phyloP scores from a whole-genome alignment of 2,329 filamentous ascomycete species.

The Trichoderma sp. region DNA sequence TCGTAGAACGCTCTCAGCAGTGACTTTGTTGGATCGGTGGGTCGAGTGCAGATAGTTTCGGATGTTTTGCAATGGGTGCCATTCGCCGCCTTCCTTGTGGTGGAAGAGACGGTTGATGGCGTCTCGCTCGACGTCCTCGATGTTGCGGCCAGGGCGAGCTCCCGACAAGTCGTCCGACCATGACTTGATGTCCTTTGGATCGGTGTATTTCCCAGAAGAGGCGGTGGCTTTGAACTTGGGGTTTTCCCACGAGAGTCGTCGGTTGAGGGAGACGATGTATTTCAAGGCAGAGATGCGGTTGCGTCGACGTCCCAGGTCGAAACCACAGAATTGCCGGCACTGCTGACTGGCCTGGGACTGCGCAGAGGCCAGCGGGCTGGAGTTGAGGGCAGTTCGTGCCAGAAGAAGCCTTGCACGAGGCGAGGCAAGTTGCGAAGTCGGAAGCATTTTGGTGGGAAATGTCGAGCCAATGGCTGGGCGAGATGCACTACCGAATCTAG shows the following conservation, averaged over 20 bases:
- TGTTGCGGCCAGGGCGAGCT: slow-evolving; percentile 40
- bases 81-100: slow-evolving; percentile 29
- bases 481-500: slow-evolving; percentile 18
- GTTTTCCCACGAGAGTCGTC: slow-evolving; percentile 47
- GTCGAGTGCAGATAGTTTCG: slow-evolving; percentile 33
- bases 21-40: slow-evolving; percentile 22
- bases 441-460: slow-evolving; percentile 27
- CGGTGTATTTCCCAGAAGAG: slow-evolving; percentile 34
- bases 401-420: slow-evolving; percentile 29
- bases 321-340: slow-evolving; percentile 44
- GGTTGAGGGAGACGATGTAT: slow-evolving; percentile 44
- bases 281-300: slow-evolving; percentile 44
- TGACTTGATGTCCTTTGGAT: slow-evolving; percentile 35
- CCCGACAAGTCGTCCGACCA: slow-evolving; percentile 39
- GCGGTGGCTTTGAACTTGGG: slow-evolving; percentile 21
- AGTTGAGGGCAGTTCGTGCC: slow-evolving; percentile 13
- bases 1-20: slow-evolving; percentile 26
- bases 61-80: slow-evolving; percentile 33
- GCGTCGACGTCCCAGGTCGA: slow-evolving; percentile 41
- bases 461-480: neutral
- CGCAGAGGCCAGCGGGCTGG: neutral
- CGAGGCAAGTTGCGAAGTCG: slow-evolving; percentile 28
- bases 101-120: slow-evolving; percentile 43
- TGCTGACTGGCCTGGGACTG: slow-evolving; percentile 25
- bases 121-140: slow-evolving; percentile 45